Conservation (phyloP, 2,329 filamentous ascomycete genomes). For the Exophiala mesophila region DNA sequence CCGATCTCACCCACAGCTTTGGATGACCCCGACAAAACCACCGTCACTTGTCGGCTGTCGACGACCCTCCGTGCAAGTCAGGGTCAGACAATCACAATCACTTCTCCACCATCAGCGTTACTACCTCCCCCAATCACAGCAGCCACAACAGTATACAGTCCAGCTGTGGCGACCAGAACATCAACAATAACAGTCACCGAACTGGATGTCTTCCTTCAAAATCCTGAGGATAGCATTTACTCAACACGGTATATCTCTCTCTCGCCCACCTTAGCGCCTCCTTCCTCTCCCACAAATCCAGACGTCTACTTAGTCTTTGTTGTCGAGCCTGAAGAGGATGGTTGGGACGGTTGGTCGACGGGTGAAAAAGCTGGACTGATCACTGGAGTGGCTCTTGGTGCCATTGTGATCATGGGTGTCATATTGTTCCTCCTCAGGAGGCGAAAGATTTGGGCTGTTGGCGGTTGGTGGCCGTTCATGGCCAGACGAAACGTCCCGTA, state of each 20-base stretch:
- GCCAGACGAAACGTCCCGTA: background rate
- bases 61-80: constrained; percentile 14
- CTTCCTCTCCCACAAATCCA: background rate
- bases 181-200: constrained; percentile 20
- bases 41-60: constrained; percentile 12
- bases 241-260: constrained; percentile 18
- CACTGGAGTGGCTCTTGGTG: constrained; percentile 26
- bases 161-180: constrained; percentile 11
- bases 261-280: constrained; percentile 1
- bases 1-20: constrained; percentile 5
- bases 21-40: constrained; percentile 15
- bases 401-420: constrained; percentile 25
- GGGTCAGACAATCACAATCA: constrained; percentile 19
- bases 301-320: constrained; percentile 13
- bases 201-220: constrained; percentile 21
- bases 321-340: constrained; percentile 9
- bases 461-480: constrained; percentile 15
- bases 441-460: constrained; percentile 23
- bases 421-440: constrained; percentile 16
- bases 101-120: constrained; percentile 1
- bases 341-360: constrained; percentile 28
- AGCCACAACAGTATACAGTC: constrained; percentile 14
- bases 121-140: constrained; percentile 1
- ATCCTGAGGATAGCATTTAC: constrained; percentile 13
- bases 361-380: constrained; percentile 29